A percentile compares a stretch with the other conserved stretches of the same genome.
phyloP scores from a whole-genome alignment of 352 stramenopile genomes.

The Phytophthora pistaciae region DNA sequence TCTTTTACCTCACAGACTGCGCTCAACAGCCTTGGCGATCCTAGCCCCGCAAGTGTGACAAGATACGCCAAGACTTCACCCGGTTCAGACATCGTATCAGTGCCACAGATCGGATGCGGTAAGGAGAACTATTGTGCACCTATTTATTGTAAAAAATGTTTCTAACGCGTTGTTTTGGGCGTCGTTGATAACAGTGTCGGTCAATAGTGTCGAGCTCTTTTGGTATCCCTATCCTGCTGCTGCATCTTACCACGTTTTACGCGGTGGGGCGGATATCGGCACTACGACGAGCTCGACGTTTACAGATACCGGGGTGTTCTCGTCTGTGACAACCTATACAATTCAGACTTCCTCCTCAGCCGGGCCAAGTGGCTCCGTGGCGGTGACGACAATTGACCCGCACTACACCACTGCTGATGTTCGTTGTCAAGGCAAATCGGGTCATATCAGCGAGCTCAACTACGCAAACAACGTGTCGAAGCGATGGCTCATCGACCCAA shows the following conservation, averaged over 20 bases:
- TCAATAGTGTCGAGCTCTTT: slow-evolving; percentile 36
- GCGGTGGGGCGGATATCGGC: slow-evolving; percentile 33
- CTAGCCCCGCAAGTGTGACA: slow-evolving; percentile 23
- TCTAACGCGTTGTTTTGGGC: not conserved
- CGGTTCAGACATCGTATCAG: slow-evolving; percentile 18
- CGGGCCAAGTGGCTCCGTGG: slow-evolving; percentile 15
- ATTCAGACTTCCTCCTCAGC: slow-evolving; percentile 25
- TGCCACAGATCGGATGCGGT: slow-evolving; percentile 48
- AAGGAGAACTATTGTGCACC: not conserved
- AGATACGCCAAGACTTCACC: slow-evolving; percentile 42
- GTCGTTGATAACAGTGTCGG: slow-evolving; percentile 37
- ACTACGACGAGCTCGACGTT: slow-evolving; percentile 13
- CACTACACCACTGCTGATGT: slow-evolving; percentile 6
- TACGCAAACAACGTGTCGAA: slow-evolving; percentile 47
- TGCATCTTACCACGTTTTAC: slow-evolving; percentile 49
- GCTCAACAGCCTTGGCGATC: slow-evolving; percentile 23
- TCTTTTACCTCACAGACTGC: slow-evolving; percentile 3
- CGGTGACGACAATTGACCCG: slow-evolving; percentile 25
- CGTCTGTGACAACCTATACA: slow-evolving; percentile 21
- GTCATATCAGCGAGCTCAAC: slow-evolving; percentile 39
- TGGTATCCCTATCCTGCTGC: slow-evolving; percentile 56
- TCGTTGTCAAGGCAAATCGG: slow-evolving; percentile 32
- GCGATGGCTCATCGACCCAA: slow-evolving; percentile 50
- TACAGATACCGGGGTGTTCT: slow-evolving; percentile 12
- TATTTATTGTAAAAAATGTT: not conserved